A percentile compares a stretch with the other conserved stretches of the same genome.
phyloP scores from a whole-genome alignment of 495 filamentous ascomycete species.

The Evansstolkia leycettana region DNA sequence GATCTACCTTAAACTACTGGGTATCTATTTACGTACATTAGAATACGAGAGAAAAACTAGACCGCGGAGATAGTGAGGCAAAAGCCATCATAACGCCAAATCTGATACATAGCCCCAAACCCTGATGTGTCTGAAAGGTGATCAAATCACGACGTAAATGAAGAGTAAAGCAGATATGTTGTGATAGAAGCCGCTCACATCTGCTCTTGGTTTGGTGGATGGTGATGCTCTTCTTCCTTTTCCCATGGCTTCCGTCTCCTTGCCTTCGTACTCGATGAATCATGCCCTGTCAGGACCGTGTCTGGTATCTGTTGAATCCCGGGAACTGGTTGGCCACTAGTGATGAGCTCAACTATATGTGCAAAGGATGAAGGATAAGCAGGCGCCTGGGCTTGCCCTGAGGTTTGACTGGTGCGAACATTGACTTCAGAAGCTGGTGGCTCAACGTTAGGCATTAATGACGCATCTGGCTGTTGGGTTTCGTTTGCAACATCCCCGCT shows the following conservation, averaged over 20 bases:
- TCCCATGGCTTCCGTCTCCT: slow-evolving; percentile 77
- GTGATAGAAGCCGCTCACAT: not conserved
- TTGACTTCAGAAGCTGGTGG: not conserved
- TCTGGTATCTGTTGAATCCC: slow-evolving; percentile 86
- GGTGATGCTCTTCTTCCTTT: slow-evolving; percentile 20
- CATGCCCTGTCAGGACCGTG: slow-evolving; percentile 58
- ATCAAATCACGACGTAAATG: no score
- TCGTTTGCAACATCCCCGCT: not conserved
- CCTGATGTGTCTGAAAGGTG: no score
- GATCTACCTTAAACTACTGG: no score
- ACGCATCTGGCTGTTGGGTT: slow-evolving; percentile 1
- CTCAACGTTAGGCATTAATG: not conserved
- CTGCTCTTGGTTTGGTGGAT: not conserved
- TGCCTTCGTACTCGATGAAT: slow-evolving; percentile 32
- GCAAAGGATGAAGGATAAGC: slow-evolving; percentile 81
- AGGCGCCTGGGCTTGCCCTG: slow-evolving; percentile 21
- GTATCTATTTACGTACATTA: no score
- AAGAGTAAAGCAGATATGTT: no score
- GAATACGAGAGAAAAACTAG: no score
- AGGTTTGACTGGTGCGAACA: not conserved
- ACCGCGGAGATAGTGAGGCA: no score
- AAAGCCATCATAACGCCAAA: no score
- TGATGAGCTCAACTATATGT: slow-evolving; percentile 81
- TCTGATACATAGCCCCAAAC: no score
- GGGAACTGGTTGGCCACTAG: slow-evolving; percentile 69